A percentile compares a stretch with the other conserved stretches of the same genome.
Conservation (phyloP, 2,329 filamentous ascomycete species). For the Talaromyces sp. region DNA sequence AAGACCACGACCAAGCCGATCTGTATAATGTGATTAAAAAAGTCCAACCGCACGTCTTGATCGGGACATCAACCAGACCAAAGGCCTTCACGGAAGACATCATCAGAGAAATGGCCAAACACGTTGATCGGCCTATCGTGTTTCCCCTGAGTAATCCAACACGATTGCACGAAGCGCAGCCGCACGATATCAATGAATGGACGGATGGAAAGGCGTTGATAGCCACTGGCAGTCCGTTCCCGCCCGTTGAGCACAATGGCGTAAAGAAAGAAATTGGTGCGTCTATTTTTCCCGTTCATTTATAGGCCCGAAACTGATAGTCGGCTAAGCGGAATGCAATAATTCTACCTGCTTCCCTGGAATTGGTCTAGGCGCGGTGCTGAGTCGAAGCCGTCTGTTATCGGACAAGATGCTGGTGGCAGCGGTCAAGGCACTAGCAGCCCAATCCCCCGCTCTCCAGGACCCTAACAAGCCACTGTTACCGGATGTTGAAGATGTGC, state of each 20-base stretch:
- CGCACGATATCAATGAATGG: slow-evolving; percentile 73
- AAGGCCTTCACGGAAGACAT: slow-evolving; percentile 72
- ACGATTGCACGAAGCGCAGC: slow-evolving; percentile 74
- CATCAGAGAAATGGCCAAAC: slow-evolving; percentile 70
- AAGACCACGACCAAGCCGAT: slow-evolving; percentile 51
- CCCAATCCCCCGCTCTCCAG: slow-evolving; percentile 65
- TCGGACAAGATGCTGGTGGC: slow-evolving; percentile 79
- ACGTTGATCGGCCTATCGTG: slow-evolving; percentile 70
- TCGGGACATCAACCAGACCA: slow-evolving; percentile 79
- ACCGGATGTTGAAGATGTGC: slow-evolving; percentile 71
- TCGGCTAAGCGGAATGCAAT: slow-evolving; percentile 72
- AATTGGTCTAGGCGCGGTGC: slow-evolving; percentile 74
- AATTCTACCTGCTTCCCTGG: slow-evolving; percentile 83
- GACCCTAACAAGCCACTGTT: slow-evolving; percentile 65
- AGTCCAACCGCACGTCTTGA: slow-evolving; percentile 74
- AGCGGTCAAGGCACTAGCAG: slow-evolving; percentile 69
- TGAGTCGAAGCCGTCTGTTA: slow-evolving; percentile 64
- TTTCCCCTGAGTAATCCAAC: slow-evolving; percentile 86
- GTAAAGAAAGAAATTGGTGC: slow-evolving; percentile 54
- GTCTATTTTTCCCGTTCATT: slow-evolving; percentile 18
- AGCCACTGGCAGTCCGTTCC: slow-evolving; percentile 80
- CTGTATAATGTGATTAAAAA: slow-evolving; percentile 66
- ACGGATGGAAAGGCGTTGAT: slow-evolving; percentile 73
- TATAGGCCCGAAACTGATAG: not conserved
- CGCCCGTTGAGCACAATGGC: slow-evolving; percentile 62